Conservation (phyloP, 306 rosid genomes). For the Begonia fuchsioides region DNA sequence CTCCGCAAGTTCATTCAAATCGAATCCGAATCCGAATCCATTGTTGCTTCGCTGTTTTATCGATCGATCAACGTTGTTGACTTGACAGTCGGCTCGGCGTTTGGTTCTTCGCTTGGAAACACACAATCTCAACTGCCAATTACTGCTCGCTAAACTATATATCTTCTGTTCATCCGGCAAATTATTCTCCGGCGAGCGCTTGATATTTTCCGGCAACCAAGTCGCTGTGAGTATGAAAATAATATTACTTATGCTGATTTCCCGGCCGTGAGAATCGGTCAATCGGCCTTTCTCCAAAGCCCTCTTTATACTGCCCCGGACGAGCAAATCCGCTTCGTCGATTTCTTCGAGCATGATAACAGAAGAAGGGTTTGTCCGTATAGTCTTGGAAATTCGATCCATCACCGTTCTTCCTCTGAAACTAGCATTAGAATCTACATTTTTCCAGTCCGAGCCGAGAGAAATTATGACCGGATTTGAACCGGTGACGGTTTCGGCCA, state of each 20-base stretch:
- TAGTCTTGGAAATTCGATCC: conserved; percentile 72
- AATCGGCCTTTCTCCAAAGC: conserved; percentile 84
- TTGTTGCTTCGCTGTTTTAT: conserved; percentile 40
- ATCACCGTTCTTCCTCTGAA: conserved; percentile 70
- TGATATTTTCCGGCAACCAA: conserved; percentile 65
- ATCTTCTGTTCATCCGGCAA: conserved; percentile 43
- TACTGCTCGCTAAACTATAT: conserved; percentile 27
- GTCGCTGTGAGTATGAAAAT: conserved; percentile 71
- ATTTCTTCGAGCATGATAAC: conserved; percentile 84
- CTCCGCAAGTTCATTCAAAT: conserved; percentile 70
- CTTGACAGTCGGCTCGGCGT: conserved; percentile 54
- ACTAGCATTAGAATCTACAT: conserved; percentile 40
- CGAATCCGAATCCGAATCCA: conserved; percentile 50
- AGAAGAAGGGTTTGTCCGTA: conserved; percentile 61
- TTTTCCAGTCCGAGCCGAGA: conserved; percentile 39
- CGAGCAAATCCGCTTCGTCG: conserved; percentile 49
- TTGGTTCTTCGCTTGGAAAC: conserved; percentile 37
- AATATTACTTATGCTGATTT: conserved; percentile 67
- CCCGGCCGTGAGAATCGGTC: conserved; percentile 78
- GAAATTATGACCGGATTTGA: conserved; percentile 49
- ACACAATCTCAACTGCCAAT: conserved; percentile 67
- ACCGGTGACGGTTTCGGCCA: conserved; percentile 61
- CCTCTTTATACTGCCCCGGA: conserved; percentile 54
- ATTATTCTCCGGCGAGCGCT: conserved; percentile 19
- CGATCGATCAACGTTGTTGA: conserved; percentile 40